A percentile compares a stretch with the other conserved stretches of the same genome.
phyloP scores from a whole-genome alignment of 371 early-diverging fungal genomes.

The Gilbertella persicaria region DNA sequence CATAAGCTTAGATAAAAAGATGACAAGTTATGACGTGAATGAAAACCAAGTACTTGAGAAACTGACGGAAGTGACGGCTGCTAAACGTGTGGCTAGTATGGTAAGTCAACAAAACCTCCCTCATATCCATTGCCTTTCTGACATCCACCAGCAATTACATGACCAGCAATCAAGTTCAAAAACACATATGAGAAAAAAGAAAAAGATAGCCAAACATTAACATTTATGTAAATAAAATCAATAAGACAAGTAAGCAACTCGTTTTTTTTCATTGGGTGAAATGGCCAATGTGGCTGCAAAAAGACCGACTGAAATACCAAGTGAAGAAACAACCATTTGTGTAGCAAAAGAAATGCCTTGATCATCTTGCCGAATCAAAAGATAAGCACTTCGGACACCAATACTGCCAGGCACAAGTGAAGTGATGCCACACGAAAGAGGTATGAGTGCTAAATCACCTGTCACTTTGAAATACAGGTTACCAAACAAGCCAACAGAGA shows the following conservation, averaged over 20 bases:
- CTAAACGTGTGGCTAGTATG: constrained; percentile 90
- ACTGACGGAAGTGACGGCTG: constrained; percentile 82
- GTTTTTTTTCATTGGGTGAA: constrained; percentile 47
- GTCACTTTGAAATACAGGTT: constrained; percentile 48
- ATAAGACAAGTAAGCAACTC: constrained; percentile 7
- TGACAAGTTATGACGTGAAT: constrained; percentile 74
- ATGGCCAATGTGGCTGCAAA: constrained; percentile 58
- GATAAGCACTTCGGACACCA: constrained; percentile 45
- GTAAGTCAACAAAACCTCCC: constrained; percentile 32
- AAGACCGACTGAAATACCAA: constrained; percentile 56
- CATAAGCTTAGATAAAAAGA: constrained; percentile 63
- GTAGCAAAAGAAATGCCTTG: constrained; percentile 50
- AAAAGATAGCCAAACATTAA: constrained; percentile 29
- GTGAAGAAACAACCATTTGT: constrained; percentile 43
- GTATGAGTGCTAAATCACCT: constrained; percentile 40
- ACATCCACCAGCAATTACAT: constrained; percentile 71
- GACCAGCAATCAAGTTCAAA: constrained; percentile 76
- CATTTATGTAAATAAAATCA: constrained; percentile 19
- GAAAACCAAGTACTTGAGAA: constrained; percentile 83
- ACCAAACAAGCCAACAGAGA: constrained; percentile 45
- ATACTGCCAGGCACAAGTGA: constrained; percentile 46
- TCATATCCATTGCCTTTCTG: not conserved
- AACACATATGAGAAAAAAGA: constrained; percentile 62
- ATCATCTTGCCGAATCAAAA: constrained; percentile 35
- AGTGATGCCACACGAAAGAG: constrained; percentile 36